These are phyloP conservation scores for Agrocybe chaxingu DNA, from an alignment of 768 basidiomycete genomes.

Conservation along the genomic window DNA sequence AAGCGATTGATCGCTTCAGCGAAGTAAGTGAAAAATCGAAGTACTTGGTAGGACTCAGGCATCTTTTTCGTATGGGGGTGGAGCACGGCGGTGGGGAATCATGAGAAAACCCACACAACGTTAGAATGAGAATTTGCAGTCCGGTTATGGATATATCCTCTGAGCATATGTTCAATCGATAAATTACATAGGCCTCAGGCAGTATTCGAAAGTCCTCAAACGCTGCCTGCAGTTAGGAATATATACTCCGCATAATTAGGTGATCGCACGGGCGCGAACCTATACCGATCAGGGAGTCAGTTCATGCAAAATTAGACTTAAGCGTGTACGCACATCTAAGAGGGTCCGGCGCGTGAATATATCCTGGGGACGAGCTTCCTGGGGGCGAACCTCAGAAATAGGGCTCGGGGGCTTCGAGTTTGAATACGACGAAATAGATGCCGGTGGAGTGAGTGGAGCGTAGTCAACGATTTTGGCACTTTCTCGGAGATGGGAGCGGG, in stretches of 20 bases:
- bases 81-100: too few species aligned
- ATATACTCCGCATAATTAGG: conserved; percentile 1
- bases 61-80: too few species aligned
- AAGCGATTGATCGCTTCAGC: conserved; percentile 23
- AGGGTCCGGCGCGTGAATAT: conserved; percentile 31
- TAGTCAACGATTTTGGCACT: conserved; percentile 20
- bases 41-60: neutral
- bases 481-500: conserved; percentile 25
- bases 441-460: conserved; percentile 38
- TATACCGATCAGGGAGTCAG: conserved; percentile 1
- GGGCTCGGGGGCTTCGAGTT: conserved; percentile 23
- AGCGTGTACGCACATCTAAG: conserved; percentile 30
- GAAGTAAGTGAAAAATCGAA: conserved; percentile 6
- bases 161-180: too few species aligned
- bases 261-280: conserved; percentile 13
- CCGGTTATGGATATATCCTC: too few species aligned
- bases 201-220: too few species aligned
- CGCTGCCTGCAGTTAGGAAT: too few species aligned
- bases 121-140: too few species aligned
- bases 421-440: conserved; percentile 34
- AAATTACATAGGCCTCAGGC: too few species aligned
- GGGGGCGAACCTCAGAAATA: conserved; percentile 11
- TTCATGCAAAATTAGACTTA: too few species aligned
- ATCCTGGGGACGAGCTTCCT: conserved; percentile 20
- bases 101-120: too few species aligned